phyloP scores from a whole-genome alignment of 768 basidiomycete genomes.

The Coprinopsis marcescibilis region DNA sequence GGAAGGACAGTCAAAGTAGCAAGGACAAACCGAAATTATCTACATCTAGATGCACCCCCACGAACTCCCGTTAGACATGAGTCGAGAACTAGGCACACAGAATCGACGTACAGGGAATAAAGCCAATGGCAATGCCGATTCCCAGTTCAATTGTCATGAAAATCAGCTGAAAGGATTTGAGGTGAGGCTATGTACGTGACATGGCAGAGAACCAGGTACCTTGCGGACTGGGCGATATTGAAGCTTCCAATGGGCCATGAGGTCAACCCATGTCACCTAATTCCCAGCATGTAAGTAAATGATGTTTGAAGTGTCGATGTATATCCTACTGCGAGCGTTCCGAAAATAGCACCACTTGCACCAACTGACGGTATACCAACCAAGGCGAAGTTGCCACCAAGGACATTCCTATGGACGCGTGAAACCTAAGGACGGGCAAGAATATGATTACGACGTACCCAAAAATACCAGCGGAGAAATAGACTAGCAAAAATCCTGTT shows the following conservation, averaged over 20 bases:
- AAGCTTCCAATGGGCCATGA: conserved; percentile 89
- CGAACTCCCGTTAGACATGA: background rate
- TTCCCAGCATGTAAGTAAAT: background rate
- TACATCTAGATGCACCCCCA: conserved; percentile 42
- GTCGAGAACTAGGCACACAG: background rate
- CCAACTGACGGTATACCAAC: conserved; percentile 87
- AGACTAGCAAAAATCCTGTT: conserved; percentile 75
- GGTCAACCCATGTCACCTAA: conserved; percentile 79
- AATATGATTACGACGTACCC: no score
- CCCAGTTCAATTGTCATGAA: conserved; percentile 85
- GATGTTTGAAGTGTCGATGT: background rate
- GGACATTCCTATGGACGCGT: conserved; percentile 53
- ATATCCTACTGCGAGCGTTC: conserved; percentile 62
- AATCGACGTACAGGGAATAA: conserved; percentile 61
- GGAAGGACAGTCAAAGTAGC: background rate
- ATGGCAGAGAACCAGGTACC: conserved; percentile 34
- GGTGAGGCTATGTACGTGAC: background rate
- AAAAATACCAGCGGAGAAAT: conserved; percentile 89
- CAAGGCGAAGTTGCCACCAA: conserved; percentile 90
- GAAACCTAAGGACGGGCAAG: no score
- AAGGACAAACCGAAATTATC: conserved; percentile 76
- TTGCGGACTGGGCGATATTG: conserved; percentile 76
- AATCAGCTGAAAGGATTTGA: conserved; percentile 46
- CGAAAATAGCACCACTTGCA: conserved; percentile 91
- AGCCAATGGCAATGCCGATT: conserved; percentile 81